Conservation (phyloP, 108 stramenopile genomes). For the Nitzschia sp. region DNA sequence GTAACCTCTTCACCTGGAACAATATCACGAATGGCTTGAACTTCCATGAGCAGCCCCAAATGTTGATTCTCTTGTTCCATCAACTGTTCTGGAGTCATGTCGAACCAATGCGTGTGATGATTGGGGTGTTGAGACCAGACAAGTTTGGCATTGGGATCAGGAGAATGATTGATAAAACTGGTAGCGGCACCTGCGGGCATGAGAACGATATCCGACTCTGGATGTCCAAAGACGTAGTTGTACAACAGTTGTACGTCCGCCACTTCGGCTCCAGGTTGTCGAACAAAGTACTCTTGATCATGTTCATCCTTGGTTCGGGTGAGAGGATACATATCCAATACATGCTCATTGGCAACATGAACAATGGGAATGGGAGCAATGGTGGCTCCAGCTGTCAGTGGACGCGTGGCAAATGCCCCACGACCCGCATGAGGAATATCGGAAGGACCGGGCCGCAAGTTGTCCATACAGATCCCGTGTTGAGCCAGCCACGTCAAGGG, state of each 20-base stretch:
- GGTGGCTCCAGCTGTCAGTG: constrained; percentile 53
- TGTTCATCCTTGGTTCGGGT: constrained; percentile 32
- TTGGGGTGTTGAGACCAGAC: constrained; percentile 71
- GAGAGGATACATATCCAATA: constrained; percentile 52
- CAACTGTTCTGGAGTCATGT: constrained; percentile 48
- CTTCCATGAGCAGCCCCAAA: constrained; percentile 71
- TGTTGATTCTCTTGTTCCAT: constrained; percentile 39
- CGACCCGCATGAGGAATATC: constrained; percentile 78
- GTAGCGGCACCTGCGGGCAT: constrained; percentile 64
- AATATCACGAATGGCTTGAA: constrained; percentile 72
- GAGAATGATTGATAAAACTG: constrained; percentile 74
- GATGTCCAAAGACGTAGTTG: constrained; percentile 76
- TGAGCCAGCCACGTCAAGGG: constrained; percentile 60
- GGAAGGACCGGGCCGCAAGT: constrained; percentile 63
- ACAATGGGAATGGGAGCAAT: constrained; percentile 75
- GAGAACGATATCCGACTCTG: constrained; percentile 60
- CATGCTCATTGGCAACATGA: constrained; percentile 51
- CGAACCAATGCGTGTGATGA: constrained; percentile 43
- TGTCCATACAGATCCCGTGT: constrained; percentile 80
- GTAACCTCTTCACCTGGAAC: constrained; percentile 64
- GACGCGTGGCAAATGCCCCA: constrained; percentile 76
- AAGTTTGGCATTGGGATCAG: constrained; percentile 65
- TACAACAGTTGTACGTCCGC: constrained; percentile 52
- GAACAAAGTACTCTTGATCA: constrained; percentile 24
- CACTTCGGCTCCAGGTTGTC: constrained; percentile 24